A percentile compares a stretch with the other conserved stretches of the same genome.
phyloP scores from a whole-genome alignment of 345 rosid species.

The Leavenworthia alabamica region DNA sequence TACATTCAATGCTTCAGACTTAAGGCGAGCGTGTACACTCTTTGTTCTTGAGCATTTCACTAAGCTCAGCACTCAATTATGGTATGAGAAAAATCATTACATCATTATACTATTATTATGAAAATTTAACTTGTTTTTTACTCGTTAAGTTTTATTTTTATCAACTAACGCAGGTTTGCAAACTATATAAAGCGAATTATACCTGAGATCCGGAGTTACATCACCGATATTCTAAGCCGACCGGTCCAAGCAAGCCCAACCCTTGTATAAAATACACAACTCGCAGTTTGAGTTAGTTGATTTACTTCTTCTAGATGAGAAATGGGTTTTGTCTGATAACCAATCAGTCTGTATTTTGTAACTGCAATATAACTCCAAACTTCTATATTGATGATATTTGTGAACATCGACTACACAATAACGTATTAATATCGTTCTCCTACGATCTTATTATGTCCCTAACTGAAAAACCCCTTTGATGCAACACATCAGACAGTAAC shows the following conservation, averaged over 20 bases:
- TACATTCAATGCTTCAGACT: constrained; percentile 48
- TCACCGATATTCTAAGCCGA: constrained; percentile 37
- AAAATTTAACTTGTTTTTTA: background rate
- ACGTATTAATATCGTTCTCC: too few relatives aligned
- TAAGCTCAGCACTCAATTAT: constrained; percentile 45
- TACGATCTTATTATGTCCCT: too few relatives aligned
- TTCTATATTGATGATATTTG: too few relatives aligned
- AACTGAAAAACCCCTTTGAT: too few relatives aligned
- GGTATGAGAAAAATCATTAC: constrained; percentile 35
- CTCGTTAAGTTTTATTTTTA: background rate
- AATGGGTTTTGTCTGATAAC: background rate
- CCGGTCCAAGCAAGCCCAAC: constrained; percentile 27
- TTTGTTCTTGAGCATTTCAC: constrained; percentile 51
- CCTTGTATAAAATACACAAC: constrained; percentile 18
- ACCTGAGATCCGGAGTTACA: constrained; percentile 49
- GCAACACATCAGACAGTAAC: too few relatives aligned
- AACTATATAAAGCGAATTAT: constrained; percentile 35
- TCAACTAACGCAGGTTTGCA: constrained; percentile 39
- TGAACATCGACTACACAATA: too few relatives aligned
- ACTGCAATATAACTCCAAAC: too few relatives aligned
- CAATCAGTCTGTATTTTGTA: too few relatives aligned
- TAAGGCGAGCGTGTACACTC: constrained; percentile 59
- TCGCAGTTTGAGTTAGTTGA: background rate
- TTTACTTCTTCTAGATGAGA: background rate
- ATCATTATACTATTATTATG: background rate